Evolutionary conservation across 345 rosid genomes (phyloP), one percentile per base, ranked within the genome.

Genomic region (Pugionium dolabratum): DNA sequence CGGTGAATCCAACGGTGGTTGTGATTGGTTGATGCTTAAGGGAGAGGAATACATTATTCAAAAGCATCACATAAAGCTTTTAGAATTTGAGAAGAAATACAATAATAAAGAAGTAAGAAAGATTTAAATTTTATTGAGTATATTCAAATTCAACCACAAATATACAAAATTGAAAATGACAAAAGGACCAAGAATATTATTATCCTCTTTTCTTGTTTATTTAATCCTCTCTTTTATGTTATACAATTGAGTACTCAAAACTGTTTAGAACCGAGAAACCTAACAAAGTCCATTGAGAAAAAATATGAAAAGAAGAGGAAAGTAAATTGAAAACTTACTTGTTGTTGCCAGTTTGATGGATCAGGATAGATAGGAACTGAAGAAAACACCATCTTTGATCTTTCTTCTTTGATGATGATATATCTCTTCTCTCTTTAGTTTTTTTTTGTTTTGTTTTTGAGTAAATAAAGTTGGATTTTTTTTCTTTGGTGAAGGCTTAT

Each of bases 1-100:
- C 78, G 43, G 78, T 74, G 78, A 74, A 61, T 61, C 78, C 78
- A 62, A 74, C 78, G 78, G 73, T 74, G 73, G 65, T 41, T 62
- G 78, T 74, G 60, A 67, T 74, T 48, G 73, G 73, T 62, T 74
- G 78, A 54, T 74, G 69, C 69, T 18, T 74, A 74, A 32, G 32
- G 66, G 47, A 58, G 41, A 66, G 8, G 44, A 57, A 59, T 25
- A 66, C 54, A 47, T 61, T 0, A 63, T 28, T 55, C 65, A 63
- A 41, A 56, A 64, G 18, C 58, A 69, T 10, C 26, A 59, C 56
- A 57, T 47, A 56, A 72, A 43, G 54, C 7, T 8, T 2, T 50
- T 42, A 58, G 39, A 48, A 63, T 63, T 55, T 71, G 18, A 18
- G 18, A 18, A 18, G 18, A 18, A 18, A 18, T 0, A 18, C 18